These are phyloP conservation scores for Ustilago tritici DNA, from an alignment of 1,284 basidiomycete species.

Conservation along the genomic window DNA sequence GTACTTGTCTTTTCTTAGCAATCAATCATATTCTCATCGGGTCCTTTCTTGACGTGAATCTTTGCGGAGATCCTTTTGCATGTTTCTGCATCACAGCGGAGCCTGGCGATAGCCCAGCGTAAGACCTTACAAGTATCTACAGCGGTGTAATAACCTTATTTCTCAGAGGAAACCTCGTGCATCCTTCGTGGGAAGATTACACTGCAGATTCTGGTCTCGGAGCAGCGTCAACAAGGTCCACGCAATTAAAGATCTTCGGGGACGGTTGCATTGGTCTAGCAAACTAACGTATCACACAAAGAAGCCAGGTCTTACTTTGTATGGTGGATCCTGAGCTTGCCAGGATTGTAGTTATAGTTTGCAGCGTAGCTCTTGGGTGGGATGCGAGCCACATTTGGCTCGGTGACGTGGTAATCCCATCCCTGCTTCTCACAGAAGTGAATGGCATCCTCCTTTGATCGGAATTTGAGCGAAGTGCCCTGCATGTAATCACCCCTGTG, in stretches of 20 bases:
- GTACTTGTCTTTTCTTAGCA: conserved; percentile 37
- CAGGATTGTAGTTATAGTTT: conserved; percentile 86
- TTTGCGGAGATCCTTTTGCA: not conserved
- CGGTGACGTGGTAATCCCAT: conserved; percentile 70
- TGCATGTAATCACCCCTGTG: conserved; percentile 96
- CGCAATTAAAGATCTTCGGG: not conserved
- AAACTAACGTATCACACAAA: not conserved
- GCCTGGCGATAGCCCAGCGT: not conserved
- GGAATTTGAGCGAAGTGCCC: conserved; percentile 87
- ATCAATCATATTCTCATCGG: conserved; percentile 14
- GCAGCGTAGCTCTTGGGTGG: conserved; percentile 80
- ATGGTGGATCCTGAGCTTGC: conserved; percentile 85
- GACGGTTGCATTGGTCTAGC: conserved; percentile 18
- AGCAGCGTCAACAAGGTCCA: not conserved
- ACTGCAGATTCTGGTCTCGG: too few relatives aligned
- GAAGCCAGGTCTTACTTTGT: conserved; percentile 81
- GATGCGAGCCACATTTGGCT: conserved; percentile 70
- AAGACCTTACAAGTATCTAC: not conserved
- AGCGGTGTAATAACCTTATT: too few relatives aligned
- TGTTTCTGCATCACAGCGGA: not conserved
- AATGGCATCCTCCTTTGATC: conserved; percentile 89
- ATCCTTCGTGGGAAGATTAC: too few relatives aligned
- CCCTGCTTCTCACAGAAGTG: conserved; percentile 77
- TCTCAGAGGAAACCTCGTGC: too few relatives aligned
- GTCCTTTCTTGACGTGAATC: not conserved